phyloP scores from a whole-genome alignment of 495 filamentous ascomycete species.

The Aspergillus coremiiformis region DNA sequence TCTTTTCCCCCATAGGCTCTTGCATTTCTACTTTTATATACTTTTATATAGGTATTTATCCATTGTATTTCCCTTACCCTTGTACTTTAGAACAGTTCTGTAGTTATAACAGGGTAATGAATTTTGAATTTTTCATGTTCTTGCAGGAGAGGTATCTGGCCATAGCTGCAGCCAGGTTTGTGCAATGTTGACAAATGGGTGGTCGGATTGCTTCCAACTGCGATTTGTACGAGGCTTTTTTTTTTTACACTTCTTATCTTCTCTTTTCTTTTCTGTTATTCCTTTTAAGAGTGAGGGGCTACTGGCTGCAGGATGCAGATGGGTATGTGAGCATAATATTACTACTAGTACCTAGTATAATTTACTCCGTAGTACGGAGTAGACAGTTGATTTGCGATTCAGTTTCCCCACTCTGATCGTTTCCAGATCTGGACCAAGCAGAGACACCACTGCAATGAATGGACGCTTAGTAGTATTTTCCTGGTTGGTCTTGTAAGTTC shows the following conservation, averaged over 20 bases:
- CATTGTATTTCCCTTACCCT: no score
- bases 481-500: no score
- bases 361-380: no score
- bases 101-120: background rate
- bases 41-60: no score
- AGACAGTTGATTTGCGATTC: conserved; percentile 19
- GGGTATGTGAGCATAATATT: background rate
- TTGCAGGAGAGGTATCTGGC: conserved; percentile 13
- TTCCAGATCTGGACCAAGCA: conserved; percentile 18
- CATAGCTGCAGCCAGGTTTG: conserved; percentile 15
- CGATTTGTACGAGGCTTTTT: conserved; percentile 15
- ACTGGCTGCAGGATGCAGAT: conserved; percentile 11
- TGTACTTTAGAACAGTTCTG: no score
- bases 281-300: background rate
- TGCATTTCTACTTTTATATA: no score
- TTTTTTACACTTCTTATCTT: background rate
- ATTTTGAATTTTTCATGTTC: background rate
- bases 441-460: background rate
- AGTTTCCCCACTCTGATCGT: conserved; percentile 18
- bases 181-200: conserved; percentile 9
- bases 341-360: conserved; percentile 1
- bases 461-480: background rate
- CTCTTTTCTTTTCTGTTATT: background rate
- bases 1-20: no score
- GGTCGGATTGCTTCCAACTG: conserved; percentile 13